Conservation (phyloP, 257 asterid species). For the Penstemon davidsonii region DNA sequence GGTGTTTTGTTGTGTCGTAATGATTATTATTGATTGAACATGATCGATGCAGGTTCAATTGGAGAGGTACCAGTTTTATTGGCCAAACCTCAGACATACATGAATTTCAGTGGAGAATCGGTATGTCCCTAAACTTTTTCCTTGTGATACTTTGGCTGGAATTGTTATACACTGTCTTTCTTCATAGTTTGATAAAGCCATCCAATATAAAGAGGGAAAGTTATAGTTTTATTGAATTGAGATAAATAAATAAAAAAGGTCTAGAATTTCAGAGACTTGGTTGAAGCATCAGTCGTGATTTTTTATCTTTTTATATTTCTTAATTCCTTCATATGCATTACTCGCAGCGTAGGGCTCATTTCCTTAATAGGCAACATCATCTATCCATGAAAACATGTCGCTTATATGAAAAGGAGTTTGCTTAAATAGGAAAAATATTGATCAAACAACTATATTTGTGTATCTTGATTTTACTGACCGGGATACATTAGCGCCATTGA, state of each 20-base stretch:
- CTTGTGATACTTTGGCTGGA: background rate
- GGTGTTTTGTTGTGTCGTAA: background rate
- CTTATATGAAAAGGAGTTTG: background rate
- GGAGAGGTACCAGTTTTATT: conserved; percentile 83
- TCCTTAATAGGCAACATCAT: background rate
- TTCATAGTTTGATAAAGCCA: conserved; percentile 5
- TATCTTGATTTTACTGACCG: conserved; percentile 1
- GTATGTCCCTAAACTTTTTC: conserved; percentile 43
- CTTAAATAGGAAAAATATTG: background rate
- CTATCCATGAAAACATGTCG: background rate
- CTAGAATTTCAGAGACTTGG: conserved; percentile 7
- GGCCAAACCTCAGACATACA: conserved; percentile 92
- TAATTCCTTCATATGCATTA: background rate
- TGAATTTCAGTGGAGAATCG: conserved; percentile 95
- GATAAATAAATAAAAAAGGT: background rate
- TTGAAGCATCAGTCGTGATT: background rate
- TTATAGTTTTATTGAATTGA: background rate
- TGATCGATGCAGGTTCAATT: conserved; percentile 68
- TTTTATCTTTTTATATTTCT: conserved; percentile 3
- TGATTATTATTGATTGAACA: conserved; percentile 15
- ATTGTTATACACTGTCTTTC: background rate
- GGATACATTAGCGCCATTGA: background rate
- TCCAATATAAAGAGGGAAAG: conserved; percentile 6
- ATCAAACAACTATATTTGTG: background rate
- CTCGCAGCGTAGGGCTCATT: conserved; percentile 11